Percentiles rank a stretch among this genome's conserved stretches.
These are phyloP conservation scores for Salvia miltiorrhiza DNA, from an alignment of 257 asterid genomes.

Conservation along the genomic window DNA sequence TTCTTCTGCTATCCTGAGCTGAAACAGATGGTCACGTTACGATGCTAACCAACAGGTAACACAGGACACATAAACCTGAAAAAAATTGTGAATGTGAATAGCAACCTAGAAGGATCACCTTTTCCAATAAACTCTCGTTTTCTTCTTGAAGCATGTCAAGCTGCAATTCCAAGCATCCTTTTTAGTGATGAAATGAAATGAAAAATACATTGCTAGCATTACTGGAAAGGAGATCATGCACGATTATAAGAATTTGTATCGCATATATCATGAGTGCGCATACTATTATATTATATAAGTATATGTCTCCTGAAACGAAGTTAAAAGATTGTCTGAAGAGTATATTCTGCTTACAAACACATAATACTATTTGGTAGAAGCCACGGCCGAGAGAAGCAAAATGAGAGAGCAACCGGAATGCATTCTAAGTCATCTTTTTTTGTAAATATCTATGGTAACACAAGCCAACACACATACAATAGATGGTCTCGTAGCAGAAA, in stretches of 20 bases:
- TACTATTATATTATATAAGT: no score
- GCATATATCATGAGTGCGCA: no score
- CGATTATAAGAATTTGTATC: no score
- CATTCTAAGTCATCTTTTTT: background rate
- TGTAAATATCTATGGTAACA: background rate
- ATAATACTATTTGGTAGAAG: no score
- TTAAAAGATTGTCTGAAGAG: no score
- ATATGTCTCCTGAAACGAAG: no score
- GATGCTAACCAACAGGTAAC: conserved; percentile 16
- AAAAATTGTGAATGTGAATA: background rate
- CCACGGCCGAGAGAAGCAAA: no score
- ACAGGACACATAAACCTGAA: background rate
- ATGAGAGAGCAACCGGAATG: no score
- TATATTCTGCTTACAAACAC: no score
- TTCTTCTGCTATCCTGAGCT: conserved; percentile 93
- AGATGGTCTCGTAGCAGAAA: background rate
- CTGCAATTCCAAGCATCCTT: conserved; percentile 43
- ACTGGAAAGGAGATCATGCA: background rate
- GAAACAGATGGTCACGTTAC: conserved; percentile 34
- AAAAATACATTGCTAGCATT: conserved; percentile 7
- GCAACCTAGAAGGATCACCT: conserved; percentile 50
- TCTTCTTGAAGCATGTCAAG: conserved; percentile 99
- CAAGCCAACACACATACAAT: background rate
- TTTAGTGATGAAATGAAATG: conserved; percentile 20
- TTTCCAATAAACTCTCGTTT: conserved; percentile 79